phyloP scores from a whole-genome alignment of 1,284 basidiomycete species.

The Tylopilus sp. region DNA sequence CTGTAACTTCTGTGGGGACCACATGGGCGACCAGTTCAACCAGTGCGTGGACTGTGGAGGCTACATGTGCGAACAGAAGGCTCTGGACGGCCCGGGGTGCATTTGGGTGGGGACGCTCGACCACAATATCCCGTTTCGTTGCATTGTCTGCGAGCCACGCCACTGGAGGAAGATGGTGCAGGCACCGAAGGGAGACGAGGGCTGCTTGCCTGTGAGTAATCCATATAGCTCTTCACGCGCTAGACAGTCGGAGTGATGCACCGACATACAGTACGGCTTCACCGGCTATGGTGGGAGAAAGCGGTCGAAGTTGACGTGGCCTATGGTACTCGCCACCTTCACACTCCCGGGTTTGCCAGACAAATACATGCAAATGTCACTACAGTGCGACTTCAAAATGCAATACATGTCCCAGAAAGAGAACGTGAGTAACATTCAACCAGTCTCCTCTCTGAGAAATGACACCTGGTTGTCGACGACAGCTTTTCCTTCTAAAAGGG shows the following conservation, averaged over 20 bases:
- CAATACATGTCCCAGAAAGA: not conserved
- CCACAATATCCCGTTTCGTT: not conserved
- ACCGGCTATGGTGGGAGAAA: not conserved
- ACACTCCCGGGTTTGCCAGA: not conserved
- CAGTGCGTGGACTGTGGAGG: not conserved
- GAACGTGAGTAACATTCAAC: not conserved
- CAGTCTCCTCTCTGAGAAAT: too few species aligned
- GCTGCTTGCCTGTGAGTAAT: not conserved
- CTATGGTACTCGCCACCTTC: not conserved
- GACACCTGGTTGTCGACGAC: too few species aligned
- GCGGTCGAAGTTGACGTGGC: not conserved
- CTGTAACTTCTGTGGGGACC: conserved; percentile 3
- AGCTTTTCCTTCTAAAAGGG: too few species aligned
- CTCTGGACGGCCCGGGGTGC: not conserved
- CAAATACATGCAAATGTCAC: not conserved
- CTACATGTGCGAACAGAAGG: conserved; percentile 1
- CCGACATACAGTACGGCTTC: not conserved
- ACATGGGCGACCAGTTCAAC: not conserved
- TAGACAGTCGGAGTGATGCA: too few species aligned
- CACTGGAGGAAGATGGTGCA: not conserved
- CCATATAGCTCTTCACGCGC: too few species aligned
- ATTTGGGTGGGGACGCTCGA: not conserved
- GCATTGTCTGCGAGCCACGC: not conserved
- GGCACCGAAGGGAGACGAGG: not conserved
- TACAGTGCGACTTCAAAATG: not conserved